Base-by-base conservation (phyloP, 352 stramenopile genomes). In the Salisapilia sapeloensis region DNA sequence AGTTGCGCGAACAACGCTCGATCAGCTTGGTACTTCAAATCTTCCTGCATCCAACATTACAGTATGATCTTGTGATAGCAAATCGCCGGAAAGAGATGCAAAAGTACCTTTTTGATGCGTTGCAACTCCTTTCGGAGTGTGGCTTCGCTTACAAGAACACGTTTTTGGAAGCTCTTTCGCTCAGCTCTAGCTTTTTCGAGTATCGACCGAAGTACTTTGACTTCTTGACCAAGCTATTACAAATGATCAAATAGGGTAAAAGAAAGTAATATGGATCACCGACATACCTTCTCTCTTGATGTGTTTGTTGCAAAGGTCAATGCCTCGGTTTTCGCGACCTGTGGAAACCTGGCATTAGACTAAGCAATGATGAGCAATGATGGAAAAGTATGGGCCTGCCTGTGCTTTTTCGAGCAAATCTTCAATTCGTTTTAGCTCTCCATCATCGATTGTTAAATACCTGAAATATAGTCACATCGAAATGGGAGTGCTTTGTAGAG, bases 1-100 rank as follows among this genome's bases (percentile, higher is more conserved):
- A n/a, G n/a, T n/a, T n/a, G n/a, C n/a, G 72, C 71, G 29, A 87
- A 87, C 33, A 87, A 84, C 43, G 84, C 72, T 17, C 71, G 66
- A 32, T 87, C 72, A 4, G 84, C 63, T 48, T 84, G 67, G 42
- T 79, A 84, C 0, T 69, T 65, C 30, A 84, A 53, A 30, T 81
- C 63, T 30, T 87, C 72, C 52, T 81, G 35, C 18, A 24, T 9
- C 12, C 4, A 3, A 10, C 33, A 13, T 4, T 12, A 30, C 2
- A 5, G 25, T 32, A 14, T 28, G 10, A 22, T 10, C 15, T 8
- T 19, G 13, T n/a, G n/a, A n/a, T n/a, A n/a, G n/a, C n/a, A n/a
- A n/a, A n/a, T n/a, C n/a, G n/a, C n/a, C n/a, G n/a, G n/a, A n/a
- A n/a, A n/a, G n/a, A n/a, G 8, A 14, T 8, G 27, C 26, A 38